Percentiles rank a stretch among this genome's conserved stretches.
phyloP scores from a whole-genome alignment of 768 basidiomycete species.

The Rhodotorula diobovata region DNA sequence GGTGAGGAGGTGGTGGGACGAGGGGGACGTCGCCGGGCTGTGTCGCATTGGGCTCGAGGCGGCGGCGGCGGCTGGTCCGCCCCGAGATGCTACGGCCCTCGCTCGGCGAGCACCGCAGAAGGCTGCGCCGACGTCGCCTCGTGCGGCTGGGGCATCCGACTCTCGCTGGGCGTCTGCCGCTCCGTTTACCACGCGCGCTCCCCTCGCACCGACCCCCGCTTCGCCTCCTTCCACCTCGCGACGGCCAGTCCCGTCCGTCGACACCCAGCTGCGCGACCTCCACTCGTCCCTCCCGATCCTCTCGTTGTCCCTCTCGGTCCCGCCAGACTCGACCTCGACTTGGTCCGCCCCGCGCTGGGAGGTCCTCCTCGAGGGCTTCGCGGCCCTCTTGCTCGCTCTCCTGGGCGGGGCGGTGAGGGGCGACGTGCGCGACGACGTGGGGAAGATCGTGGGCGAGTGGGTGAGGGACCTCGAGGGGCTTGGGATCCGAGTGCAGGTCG shows the following conservation, averaged over 20 bases:
- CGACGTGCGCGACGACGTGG: conserved; percentile 2
- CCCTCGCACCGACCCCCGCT: not conserved
- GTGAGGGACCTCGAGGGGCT: not conserved
- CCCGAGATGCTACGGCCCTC: too few relatives aligned
- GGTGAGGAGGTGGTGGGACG: conserved; percentile 23
- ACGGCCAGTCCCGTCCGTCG: not conserved
- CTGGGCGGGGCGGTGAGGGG: not conserved
- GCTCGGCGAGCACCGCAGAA: not conserved
- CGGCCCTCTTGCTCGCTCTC: not conserved
- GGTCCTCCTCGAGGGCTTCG: conserved; percentile 15
- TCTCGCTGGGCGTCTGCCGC: conserved; percentile 20
- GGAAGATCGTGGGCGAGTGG: conserved; percentile 6
- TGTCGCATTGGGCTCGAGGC: conserved; percentile 13
- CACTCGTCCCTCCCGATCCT: conserved; percentile 4
- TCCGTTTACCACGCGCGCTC: not conserved
- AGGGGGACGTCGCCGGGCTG: conserved; percentile 10
- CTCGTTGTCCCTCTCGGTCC: not conserved
- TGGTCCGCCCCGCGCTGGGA: conserved; percentile 29
- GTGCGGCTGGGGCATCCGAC: too few relatives aligned
- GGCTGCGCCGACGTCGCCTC: not conserved
- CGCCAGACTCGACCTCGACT: not conserved
- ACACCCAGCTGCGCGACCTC: conserved; percentile 2
- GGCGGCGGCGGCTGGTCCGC: not conserved
- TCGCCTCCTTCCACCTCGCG: not conserved
- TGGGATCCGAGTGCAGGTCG: not conserved